These are phyloP conservation scores for Metarhizium rileyi DNA, from an alignment of 2,329 filamentous ascomycete genomes.

Conservation along the genomic window DNA sequence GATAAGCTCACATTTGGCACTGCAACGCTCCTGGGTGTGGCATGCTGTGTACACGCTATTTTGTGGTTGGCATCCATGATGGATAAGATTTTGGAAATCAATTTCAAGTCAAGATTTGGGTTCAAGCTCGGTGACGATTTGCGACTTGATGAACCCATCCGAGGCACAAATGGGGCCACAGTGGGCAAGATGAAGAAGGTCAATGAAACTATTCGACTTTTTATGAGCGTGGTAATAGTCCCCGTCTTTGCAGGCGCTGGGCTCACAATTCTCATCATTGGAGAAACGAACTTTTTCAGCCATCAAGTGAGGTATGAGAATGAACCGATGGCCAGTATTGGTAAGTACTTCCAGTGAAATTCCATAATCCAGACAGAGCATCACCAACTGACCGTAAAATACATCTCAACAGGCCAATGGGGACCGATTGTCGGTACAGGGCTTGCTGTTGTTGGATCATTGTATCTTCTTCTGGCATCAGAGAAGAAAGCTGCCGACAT, in stretches of 20 bases:
- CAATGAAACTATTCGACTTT: constrained; percentile 43
- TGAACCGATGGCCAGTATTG: constrained; percentile 52
- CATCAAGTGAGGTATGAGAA: constrained; percentile 45
- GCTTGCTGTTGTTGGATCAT: constrained; percentile 47
- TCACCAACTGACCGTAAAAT: not conserved
- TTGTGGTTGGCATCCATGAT: constrained; percentile 52
- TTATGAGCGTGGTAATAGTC: constrained; percentile 46
- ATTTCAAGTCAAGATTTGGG: constrained; percentile 40
- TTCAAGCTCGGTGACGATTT: constrained; percentile 12
- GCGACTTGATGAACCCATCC: constrained; percentile 30
- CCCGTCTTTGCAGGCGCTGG: constrained; percentile 50
- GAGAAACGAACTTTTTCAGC: constrained; percentile 57
- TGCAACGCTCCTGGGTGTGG: constrained; percentile 50
- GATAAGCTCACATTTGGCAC: constrained; percentile 45
- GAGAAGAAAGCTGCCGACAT: constrained; percentile 14
- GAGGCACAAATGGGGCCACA: constrained; percentile 47
- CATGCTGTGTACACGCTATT: constrained; percentile 55
- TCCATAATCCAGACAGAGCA: not conserved
- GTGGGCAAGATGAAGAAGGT: constrained; percentile 40
- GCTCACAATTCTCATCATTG: constrained; percentile 47
- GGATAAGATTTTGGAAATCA: constrained; percentile 54
- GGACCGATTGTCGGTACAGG: constrained; percentile 48
- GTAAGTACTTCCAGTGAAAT: constrained; percentile 24
- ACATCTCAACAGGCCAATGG: constrained; percentile 40
- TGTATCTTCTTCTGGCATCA: constrained; percentile 41